These are phyloP conservation scores for Ziziphus jujuba DNA, from an alignment of 306 rosid genomes.

Conservation along the genomic window DNA sequence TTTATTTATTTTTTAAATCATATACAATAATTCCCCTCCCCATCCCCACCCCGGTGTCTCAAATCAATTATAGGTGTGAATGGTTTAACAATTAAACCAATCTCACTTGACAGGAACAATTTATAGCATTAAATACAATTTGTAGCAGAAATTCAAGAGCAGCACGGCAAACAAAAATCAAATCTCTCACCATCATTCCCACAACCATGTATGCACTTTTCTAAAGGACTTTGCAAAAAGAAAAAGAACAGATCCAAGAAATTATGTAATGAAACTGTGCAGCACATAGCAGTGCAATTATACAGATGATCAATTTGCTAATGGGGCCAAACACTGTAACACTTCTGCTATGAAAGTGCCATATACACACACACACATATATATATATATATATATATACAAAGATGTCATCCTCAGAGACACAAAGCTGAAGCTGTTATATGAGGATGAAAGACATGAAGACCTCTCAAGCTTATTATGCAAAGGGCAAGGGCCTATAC, in stretches of 20 bases:
- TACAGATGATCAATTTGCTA: neutral
- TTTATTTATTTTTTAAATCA: too few species aligned
- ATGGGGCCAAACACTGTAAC: too few species aligned
- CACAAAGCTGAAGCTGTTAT: too few species aligned
- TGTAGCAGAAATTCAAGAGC: conserved; percentile 93
- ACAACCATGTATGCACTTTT: conserved; percentile 83
- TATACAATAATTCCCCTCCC: too few species aligned
- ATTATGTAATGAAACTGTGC: neutral
- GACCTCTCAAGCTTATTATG: neutral
- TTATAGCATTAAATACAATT: conserved; percentile 85
- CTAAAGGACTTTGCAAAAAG: conserved; percentile 60
- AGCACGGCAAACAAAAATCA: conserved; percentile 90
- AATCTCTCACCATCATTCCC: conserved; percentile 73
- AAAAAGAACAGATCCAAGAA: conserved; percentile 10
- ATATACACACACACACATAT: too few species aligned
- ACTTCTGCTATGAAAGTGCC: too few species aligned
- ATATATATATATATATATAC: too few species aligned
- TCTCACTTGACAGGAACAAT: conserved; percentile 29
- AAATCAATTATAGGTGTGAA: too few species aligned
- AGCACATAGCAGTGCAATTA: neutral
- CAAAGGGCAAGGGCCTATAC: neutral
- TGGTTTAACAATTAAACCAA: too few species aligned
- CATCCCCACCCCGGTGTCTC: too few species aligned
- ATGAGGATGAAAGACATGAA: too few species aligned
- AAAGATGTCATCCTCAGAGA: too few species aligned